phyloP scores from a whole-genome alignment of 75 land plant species.

The Larix kaempferi region DNA sequence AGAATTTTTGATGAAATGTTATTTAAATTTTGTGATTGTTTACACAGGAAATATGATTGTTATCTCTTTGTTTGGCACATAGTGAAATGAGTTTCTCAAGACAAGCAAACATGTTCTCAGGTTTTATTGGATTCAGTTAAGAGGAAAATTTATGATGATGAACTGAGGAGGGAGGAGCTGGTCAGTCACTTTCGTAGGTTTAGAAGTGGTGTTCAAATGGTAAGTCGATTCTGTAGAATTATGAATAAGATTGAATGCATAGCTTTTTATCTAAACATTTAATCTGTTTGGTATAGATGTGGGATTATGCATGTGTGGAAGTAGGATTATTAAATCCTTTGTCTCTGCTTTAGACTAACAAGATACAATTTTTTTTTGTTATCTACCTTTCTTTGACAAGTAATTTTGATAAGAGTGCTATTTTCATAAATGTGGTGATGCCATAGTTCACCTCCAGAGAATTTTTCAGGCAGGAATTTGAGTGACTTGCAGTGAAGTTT shows the following conservation, averaged over 20 bases:
- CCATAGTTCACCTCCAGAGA: no score
- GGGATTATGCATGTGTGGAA: background rate
- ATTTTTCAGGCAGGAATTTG: no score
- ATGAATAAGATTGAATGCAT: background rate
- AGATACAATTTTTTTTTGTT: background rate
- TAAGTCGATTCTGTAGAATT: conserved; percentile 11
- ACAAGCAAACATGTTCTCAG: conserved; percentile 25
- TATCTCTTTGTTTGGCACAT: background rate
- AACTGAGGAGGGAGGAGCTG: conserved; percentile 80
- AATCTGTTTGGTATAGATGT: background rate
- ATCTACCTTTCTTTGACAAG: background rate
- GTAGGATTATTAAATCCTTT: background rate
- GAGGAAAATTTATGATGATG: conserved; percentile 88
- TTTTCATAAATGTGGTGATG: no score
- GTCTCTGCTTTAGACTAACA: background rate
- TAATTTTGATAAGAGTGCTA: no score
- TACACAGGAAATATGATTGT: background rate
- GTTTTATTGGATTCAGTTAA: conserved; percentile 83
- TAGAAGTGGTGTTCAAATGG: conserved; percentile 57
- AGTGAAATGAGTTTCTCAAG: background rate
- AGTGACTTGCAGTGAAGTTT: no score
- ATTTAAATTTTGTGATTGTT: background rate
- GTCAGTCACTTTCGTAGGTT: conserved; percentile 60
- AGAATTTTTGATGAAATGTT: background rate
- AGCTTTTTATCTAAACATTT: background rate